These are phyloP conservation scores for Lotmaria passim DNA, from an alignment of 208 protist species.

Conservation along the genomic window DNA sequence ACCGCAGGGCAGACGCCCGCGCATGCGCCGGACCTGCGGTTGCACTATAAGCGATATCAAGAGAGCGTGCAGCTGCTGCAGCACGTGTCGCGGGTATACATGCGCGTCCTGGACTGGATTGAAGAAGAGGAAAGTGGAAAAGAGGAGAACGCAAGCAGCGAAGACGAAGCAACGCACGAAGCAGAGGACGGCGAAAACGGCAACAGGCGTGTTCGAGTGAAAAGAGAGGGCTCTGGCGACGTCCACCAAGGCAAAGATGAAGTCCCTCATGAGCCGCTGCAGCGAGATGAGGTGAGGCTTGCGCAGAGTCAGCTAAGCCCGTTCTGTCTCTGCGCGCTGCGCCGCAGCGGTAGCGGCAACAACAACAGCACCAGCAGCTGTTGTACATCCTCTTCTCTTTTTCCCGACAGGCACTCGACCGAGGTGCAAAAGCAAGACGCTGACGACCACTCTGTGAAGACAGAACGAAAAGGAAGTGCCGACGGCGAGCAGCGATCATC, in stretches of 20 bases:
- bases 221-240: neutral
- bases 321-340: conserved; percentile 30
- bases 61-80: conserved; percentile 32
- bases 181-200: neutral
- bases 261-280: neutral
- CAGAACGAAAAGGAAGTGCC: neutral
- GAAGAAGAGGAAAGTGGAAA: conserved; percentile 33
- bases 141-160: no score
- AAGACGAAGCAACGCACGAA: no score
- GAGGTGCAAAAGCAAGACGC: neutral
- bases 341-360: no score
- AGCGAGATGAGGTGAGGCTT: neutral
- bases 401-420: neutral
- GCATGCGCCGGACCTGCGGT: conserved; percentile 23
- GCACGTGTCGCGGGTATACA: conserved; percentile 16
- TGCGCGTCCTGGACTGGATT: conserved; percentile 23
- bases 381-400: neutral
- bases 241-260: neutral
- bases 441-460: neutral
- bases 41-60: conserved; percentile 30
- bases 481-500: neutral
- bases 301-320: conserved; percentile 28
- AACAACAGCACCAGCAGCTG: no score
- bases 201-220: neutral
- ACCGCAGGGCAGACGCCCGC: neutral